These are phyloP conservation scores for Macrolepiota fuliginosa DNA, from an alignment of 768 basidiomycete species.

Conservation along the genomic window DNA sequence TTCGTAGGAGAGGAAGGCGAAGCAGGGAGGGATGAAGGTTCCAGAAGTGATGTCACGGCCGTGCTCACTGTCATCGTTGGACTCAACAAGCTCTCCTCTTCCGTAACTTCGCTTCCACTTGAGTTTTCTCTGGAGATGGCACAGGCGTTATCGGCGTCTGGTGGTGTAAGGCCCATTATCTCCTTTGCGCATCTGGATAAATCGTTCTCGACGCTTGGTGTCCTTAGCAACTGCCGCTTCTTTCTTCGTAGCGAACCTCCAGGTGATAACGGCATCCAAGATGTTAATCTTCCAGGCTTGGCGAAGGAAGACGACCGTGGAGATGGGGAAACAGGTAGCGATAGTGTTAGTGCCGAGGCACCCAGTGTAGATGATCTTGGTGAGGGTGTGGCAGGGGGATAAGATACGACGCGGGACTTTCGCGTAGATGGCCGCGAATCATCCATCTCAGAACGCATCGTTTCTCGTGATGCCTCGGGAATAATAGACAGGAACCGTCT, in stretches of 20 bases:
- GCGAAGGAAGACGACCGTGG: neutral
- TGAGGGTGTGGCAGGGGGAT: slow-evolving; percentile 7
- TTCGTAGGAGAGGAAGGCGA: slow-evolving; percentile 15
- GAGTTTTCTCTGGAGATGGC: slow-evolving; percentile 11
- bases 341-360: neutral
- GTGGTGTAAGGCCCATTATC: slow-evolving; percentile 16
- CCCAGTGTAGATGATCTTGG: neutral
- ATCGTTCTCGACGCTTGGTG: slow-evolving; percentile 36
- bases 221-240: slow-evolving; percentile 30
- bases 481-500: slow-evolving; percentile 21
- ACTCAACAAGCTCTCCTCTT: slow-evolving; percentile 3
- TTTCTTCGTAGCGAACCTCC: slow-evolving; percentile 26
- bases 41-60: slow-evolving; percentile 14
- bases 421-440: neutral
- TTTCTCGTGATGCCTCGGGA: slow-evolving; percentile 24
- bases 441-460: slow-evolving; percentile 10
- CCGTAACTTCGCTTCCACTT: slow-evolving; percentile 4
- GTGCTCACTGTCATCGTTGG: slow-evolving; percentile 2
- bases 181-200: slow-evolving; percentile 22
- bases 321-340: neutral
- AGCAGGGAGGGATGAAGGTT: slow-evolving; percentile 17
- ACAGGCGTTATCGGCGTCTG: slow-evolving; percentile 9
- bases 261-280: slow-evolving; percentile 1
- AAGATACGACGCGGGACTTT: slow-evolving; percentile 12
- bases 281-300: neutral